phyloP scores from a whole-genome alignment of 768 basidiomycete genomes.

The Collybia sordida region DNA sequence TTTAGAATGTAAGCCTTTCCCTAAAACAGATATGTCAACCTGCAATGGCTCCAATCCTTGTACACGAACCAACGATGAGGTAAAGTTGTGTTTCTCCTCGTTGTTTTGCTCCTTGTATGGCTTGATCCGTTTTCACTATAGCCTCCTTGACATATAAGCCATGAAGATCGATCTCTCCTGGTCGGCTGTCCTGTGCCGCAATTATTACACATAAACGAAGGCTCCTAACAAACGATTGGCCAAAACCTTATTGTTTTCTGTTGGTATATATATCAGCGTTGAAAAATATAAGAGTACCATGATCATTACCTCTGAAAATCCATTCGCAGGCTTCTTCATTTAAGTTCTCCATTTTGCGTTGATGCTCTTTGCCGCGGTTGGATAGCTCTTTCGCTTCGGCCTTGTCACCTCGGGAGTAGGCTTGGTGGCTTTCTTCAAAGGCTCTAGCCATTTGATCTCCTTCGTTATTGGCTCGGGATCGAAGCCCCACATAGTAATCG shows the following conservation, averaged over 20 bases:
- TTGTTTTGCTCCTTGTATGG: conserved; percentile 64
- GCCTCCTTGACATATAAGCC: conserved; percentile 95
- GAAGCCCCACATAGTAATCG: conserved; percentile 64
- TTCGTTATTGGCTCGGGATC: conserved; percentile 74
- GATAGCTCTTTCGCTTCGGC: conserved; percentile 81
- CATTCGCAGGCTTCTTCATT: conserved; percentile 84
- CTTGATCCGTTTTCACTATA: conserved; percentile 67
- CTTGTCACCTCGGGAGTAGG: conserved; percentile 72
- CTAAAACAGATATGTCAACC: conserved; percentile 29
- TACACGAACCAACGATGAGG: conserved; percentile 78
- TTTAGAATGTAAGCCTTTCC: conserved; percentile 85
- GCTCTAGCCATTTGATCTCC: conserved; percentile 75
- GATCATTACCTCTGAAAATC: conserved; percentile 73
- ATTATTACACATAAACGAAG: background rate
- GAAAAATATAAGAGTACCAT: background rate
- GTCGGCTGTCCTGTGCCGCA: conserved; percentile 53
- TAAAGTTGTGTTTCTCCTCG: conserved; percentile 64
- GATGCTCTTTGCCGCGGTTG: conserved; percentile 76
- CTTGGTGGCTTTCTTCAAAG: conserved; percentile 73
- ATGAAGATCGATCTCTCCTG: conserved; percentile 85
- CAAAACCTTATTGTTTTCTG: conserved; percentile 75
- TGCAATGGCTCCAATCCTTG: background rate
- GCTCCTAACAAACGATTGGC: background rate
- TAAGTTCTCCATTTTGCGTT: conserved; percentile 71
- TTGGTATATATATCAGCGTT: no score